phyloP scores from a whole-genome alignment of 176 grass and related monocot species.

The Hyparrhenia diplandra region DNA sequence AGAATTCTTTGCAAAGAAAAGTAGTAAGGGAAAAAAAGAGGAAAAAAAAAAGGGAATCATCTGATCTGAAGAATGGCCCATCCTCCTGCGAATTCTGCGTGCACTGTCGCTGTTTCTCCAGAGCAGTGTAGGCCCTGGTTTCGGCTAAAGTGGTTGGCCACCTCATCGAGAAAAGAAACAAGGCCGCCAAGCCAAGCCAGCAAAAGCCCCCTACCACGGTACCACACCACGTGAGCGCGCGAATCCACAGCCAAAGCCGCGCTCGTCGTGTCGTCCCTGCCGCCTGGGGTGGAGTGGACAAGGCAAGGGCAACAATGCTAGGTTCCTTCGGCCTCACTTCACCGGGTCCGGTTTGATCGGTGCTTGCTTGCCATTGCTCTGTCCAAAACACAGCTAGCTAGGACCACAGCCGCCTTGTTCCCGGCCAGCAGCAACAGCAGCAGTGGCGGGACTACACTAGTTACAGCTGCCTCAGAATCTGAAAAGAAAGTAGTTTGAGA shows the following conservation, averaged over 20 bases:
- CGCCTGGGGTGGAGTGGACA: too few species aligned
- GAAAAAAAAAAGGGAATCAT: background rate
- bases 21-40: background rate
- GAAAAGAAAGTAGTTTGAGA: background rate
- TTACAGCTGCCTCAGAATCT: conserved; percentile 9
- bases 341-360: background rate
- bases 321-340: conserved; percentile 12
- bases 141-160: conserved; percentile 18
- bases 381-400: background rate
- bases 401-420: background rate
- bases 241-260: conserved; percentile 2
- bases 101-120: background rate
- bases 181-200: background rate
- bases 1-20: background rate
- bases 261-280: background rate
- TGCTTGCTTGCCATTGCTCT: background rate
- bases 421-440: background rate
- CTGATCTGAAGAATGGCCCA: conserved; percentile 1
- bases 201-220: too few species aligned
- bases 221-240: conserved; percentile 4
- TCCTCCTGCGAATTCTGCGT: background rate
- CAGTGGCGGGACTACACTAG: too few species aligned
- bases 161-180: background rate
- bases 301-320: background rate
- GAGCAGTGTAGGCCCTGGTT: conserved; percentile 20